phyloP scores from a whole-genome alignment of 495 filamentous ascomycete genomes.

The Hypoxylon perforatum region DNA sequence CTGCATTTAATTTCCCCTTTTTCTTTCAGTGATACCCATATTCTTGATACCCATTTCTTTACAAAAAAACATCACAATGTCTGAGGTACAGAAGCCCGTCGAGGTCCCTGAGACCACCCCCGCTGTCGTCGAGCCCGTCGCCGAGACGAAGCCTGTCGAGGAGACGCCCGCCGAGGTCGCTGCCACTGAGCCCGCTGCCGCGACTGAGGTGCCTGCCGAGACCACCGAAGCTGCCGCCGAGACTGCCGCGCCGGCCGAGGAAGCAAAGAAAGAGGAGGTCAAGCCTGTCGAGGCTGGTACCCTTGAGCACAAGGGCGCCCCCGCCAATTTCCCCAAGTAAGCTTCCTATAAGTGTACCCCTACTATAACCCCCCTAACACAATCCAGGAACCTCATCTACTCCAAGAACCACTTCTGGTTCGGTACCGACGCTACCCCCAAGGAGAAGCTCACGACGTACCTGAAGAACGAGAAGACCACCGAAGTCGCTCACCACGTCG shows the following conservation, averaged over 20 bases:
- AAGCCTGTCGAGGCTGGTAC: slow-evolving; percentile 79
- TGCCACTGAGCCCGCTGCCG: slow-evolving; percentile 57
- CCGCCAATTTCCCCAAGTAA: slow-evolving; percentile 85
- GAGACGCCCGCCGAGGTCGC: slow-evolving; percentile 47
- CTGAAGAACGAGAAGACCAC: slow-evolving; percentile 86
- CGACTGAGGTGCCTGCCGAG: slow-evolving; percentile 62
- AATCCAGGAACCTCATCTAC: slow-evolving; percentile 58
- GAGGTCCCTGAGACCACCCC: slow-evolving; percentile 54
- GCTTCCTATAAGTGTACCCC: slow-evolving; percentile 45
- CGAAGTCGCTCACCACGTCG: slow-evolving; percentile 79
- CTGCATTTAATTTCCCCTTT: slow-evolving; percentile 52
- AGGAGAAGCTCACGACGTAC: slow-evolving; percentile 77
- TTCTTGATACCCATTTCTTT: slow-evolving; percentile 57
- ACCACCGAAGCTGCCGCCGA: slow-evolving; percentile 59
- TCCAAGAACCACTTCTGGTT: slow-evolving; percentile 85
- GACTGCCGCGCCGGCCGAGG: slow-evolving; percentile 50
- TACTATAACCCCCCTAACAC: slow-evolving; percentile 35
- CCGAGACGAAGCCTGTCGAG: slow-evolving; percentile 58
- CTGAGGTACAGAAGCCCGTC: slow-evolving; percentile 60
- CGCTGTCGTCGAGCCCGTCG: slow-evolving; percentile 57
- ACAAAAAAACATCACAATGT: slow-evolving; percentile 59
- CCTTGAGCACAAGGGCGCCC: slow-evolving; percentile 87
- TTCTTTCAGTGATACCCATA: slow-evolving; percentile 59
- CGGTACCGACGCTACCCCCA: slow-evolving; percentile 79
- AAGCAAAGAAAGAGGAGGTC: slow-evolving; percentile 64